phyloP scores from a whole-genome alignment of 2,329 filamentous ascomycete species.

The Amauroascus niger region DNA sequence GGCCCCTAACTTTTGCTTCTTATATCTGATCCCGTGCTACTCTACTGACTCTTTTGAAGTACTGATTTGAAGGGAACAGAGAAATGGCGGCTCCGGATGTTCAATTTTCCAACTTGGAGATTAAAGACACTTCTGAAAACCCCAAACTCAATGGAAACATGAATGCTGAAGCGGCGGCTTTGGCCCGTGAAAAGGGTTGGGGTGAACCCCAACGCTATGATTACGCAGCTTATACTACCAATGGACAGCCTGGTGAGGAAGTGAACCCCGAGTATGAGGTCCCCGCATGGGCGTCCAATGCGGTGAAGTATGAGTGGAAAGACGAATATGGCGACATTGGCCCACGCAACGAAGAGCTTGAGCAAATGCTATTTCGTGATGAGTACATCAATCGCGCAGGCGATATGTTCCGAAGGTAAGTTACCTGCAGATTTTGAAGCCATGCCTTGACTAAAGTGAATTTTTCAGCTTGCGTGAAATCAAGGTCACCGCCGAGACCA shows the following conservation, averaged over 20 bases:
- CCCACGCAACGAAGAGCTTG: conserved; percentile 59
- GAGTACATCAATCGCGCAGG: conserved; percentile 47
- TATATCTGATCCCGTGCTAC: neutral
- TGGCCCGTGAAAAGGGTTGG: conserved; percentile 35
- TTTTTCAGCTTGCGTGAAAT: conserved; percentile 37
- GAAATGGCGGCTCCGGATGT: conserved; percentile 1
- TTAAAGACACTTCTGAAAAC: neutral
- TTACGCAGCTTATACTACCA: conserved; percentile 27
- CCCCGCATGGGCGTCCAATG: conserved; percentile 46
- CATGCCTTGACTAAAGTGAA: neutral
- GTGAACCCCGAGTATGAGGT: conserved; percentile 11
- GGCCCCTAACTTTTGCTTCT: neutral
- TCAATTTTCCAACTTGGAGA: neutral
- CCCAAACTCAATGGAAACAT: conserved; percentile 15
- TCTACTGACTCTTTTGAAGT: neutral
- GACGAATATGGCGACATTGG: conserved; percentile 81
- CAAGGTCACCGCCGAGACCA: conserved; percentile 44
- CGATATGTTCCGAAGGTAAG: conserved; percentile 55
- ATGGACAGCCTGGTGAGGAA: conserved; percentile 17
- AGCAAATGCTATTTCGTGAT: conserved; percentile 61
- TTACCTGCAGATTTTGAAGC: too few relatives aligned
- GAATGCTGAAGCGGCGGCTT: conserved; percentile 23
- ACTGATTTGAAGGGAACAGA: neutral
- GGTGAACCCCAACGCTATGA: conserved; percentile 29
- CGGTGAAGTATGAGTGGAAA: conserved; percentile 69